Evolutionary conservation across 371 early-diverging fungal genomes (phyloP).

Genomic region (Lichtheimia hyalospora): DNA sequence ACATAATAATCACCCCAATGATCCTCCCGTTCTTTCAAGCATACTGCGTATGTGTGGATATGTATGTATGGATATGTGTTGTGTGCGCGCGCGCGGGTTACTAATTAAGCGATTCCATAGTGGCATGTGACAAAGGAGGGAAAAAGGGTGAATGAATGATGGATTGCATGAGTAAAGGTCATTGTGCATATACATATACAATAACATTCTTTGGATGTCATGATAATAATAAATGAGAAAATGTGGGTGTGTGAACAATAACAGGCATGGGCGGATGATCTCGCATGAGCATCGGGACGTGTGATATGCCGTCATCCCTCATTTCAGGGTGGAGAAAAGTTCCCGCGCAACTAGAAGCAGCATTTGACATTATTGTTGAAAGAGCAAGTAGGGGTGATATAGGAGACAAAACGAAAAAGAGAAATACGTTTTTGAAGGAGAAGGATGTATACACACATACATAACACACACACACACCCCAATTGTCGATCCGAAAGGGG

Average conservation of each 20-base stretch:
- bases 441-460: background rate
- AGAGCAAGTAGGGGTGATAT: background rate
- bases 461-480: background rate
- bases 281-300: slow-evolving; percentile 1
- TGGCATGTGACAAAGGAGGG: background rate
- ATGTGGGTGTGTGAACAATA: background rate
- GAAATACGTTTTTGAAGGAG: background rate
- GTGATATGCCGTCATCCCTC: slow-evolving; percentile 3
- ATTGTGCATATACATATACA: no score
- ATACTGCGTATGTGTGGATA: no score
- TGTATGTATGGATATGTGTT: no score
- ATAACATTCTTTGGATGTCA: no score
- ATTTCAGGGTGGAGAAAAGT: slow-evolving; percentile 1
- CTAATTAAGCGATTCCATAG: no score
- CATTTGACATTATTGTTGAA: no score
- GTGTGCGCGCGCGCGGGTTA: no score
- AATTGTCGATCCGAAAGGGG: background rate
- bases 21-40: no score
- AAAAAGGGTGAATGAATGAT: background rate
- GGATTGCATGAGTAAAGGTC: no score
- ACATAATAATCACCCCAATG: no score
- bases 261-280: background rate
- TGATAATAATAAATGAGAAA: background rate
- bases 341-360: no score
- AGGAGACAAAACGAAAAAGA: background rate